Evolutionary conservation across 2,329 filamentous ascomycete genomes (phyloP), one percentile per base, ranked within the genome.

Genomic region (Aspergillus proliferans): DNA sequence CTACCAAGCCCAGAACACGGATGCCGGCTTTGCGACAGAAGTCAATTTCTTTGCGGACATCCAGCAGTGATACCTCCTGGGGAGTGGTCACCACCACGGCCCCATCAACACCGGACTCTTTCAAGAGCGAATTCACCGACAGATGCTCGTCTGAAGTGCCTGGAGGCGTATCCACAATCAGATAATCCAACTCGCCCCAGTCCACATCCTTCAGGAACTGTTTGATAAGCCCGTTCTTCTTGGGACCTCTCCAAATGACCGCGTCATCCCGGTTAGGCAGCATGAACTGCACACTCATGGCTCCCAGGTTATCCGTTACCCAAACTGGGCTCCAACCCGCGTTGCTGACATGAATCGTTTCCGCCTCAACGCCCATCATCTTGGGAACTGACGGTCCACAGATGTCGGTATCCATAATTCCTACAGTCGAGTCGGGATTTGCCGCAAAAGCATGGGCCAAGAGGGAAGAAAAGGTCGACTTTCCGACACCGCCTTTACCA

Each of bases 251-350:
- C 93, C 93, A 98, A 58, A 98, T 98, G 38, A 98, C 85, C 3
- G 93, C 93, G 64, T 95, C 91, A 68, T 98, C 92, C 43, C 88
- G 80, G 62, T 88, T 89, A 0, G 93, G 93, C 42, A 98, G 77
- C 89, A 98, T 95, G 67, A 98, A 98, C 70, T 98, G 93, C 56
- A 98, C 89, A 62, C 87, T 93, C 92, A 98, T 97, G 45, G 95
- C 89, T 1, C 86, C 88, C 3, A 98, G 76, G 61, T 97, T 98
- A 60, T 97, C 93, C 60, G 85, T 81, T 14, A 95, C 91, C 88
- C 91, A 97, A 12, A 97, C 92, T 0, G 93, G 93, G 64, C 86
- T 89, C 93, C 91, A 96, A 2, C 93, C 93, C 1, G 85, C 82
- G 47, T 82, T 86, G 64, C 85, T 93, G 47, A 95, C 83, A 67